phyloP scores from a whole-genome alignment of 345 rosid species.

The Lepidium africanum region DNA sequence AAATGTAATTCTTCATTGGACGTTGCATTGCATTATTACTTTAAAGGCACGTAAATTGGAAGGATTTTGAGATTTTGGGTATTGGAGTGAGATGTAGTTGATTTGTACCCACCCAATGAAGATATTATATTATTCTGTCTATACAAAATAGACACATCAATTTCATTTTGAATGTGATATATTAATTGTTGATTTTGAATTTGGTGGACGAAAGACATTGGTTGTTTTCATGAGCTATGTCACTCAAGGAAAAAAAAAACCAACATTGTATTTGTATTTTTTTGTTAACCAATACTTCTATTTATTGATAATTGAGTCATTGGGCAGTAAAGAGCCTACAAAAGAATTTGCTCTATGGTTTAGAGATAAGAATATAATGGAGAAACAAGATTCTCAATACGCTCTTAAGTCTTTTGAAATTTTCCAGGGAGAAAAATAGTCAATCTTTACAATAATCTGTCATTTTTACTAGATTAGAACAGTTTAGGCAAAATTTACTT shows the following conservation, averaged over 20 bases:
- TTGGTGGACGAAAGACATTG: conserved; percentile 14
- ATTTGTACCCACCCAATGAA: conserved; percentile 18
- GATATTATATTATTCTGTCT: background rate
- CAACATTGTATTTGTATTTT: too few relatives aligned
- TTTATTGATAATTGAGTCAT: too few relatives aligned
- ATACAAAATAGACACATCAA: background rate
- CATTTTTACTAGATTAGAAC: too few relatives aligned
- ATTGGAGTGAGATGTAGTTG: conserved; percentile 4
- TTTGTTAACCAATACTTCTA: too few relatives aligned
- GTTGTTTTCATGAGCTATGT: conserved; percentile 13
- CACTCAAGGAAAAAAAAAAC: background rate
- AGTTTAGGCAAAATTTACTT: too few relatives aligned
- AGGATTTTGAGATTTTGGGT: background rate
- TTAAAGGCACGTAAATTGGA: conserved; percentile 1
- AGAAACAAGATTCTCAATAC: too few relatives aligned
- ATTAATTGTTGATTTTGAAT: conserved; percentile 6
- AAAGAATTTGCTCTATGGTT: too few relatives aligned
- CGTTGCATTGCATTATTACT: background rate
- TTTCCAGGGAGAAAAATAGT: too few relatives aligned
- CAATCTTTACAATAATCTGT: too few relatives aligned
- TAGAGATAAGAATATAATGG: too few relatives aligned
- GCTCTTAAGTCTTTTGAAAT: too few relatives aligned
- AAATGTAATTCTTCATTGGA: background rate
- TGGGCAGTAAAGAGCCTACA: too few relatives aligned
- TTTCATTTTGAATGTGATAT: background rate